These are phyloP conservation scores for Vicia faba DNA, from an alignment of 306 rosid genomes.

Conservation along the genomic window DNA sequence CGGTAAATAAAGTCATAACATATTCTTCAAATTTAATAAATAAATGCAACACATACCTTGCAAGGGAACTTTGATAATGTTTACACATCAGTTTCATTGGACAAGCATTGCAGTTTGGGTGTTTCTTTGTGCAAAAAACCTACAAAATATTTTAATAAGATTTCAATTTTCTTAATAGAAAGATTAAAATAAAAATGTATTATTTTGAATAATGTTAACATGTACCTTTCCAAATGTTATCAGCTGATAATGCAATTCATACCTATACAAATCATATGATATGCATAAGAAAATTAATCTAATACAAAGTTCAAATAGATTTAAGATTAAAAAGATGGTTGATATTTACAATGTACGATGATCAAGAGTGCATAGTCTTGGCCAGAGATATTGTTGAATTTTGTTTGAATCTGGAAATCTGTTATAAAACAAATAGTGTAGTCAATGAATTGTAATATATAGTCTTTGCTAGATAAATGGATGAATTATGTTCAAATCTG, in stretches of 20 bases:
- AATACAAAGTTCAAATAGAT: background rate
- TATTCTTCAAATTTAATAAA: background rate
- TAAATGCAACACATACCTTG: constrained; percentile 52
- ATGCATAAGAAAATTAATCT: background rate
- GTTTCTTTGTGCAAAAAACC: constrained; percentile 67
- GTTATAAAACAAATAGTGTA: background rate
- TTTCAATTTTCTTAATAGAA: background rate
- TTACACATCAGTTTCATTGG: constrained; percentile 62
- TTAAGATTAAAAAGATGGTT: background rate
- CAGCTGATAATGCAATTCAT: constrained; percentile 74
- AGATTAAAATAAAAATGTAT: background rate
- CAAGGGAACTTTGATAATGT: constrained; percentile 56
- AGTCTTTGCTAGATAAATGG: constrained; percentile 78
- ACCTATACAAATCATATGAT: constrained; percentile 42
- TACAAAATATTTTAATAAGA: constrained; percentile 28
- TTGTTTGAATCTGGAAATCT: constrained; percentile 63
- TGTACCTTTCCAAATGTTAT: constrained; percentile 86
- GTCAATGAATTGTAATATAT: background rate
- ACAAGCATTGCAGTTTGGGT: constrained; percentile 73
- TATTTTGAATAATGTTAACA: background rate
- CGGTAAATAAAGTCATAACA: background rate
- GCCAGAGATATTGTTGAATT: constrained; percentile 78
- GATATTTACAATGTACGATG: constrained; percentile 51
- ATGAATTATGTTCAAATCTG: constrained; percentile 52
- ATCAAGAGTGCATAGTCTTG: constrained; percentile 53